Base-by-base conservation (phyloP, 2,329 filamentous ascomycete genomes). In the Claviceps africana region DNA sequence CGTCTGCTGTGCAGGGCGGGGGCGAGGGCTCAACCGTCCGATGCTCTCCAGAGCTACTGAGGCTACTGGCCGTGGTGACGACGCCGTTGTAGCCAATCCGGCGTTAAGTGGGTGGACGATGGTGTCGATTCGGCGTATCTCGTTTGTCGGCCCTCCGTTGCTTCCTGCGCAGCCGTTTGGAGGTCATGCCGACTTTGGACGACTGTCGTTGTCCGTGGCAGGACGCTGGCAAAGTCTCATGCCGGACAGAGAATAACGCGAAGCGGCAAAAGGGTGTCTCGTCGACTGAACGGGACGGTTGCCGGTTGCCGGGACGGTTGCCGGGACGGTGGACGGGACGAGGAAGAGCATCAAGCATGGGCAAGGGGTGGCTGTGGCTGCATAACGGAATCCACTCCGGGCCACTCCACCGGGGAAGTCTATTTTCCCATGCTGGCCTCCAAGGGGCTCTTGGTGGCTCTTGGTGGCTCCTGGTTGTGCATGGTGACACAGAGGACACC, bases 341-440 rank as follows among this genome's bases (percentile, higher is more conserved):
- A 42, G 39, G n/a, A 43, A n/a, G 40, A 43, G 44, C 44, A 46
- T 33, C 44, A 46, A 31, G 28, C 44, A 46, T 21, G 44, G 17
- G 28, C 28, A 46, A 31, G 44, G 28, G 25, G 22, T 46, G 28
- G 9, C 19, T 46, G 45, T 53, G 51, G 48, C 51, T 53, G 53
- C 53, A 53, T 44, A 30, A 44, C 15, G 22, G 44, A 54, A 45
- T 49, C 53, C 49, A 48, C 44, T 19, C 35, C 40, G 15, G 31
- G 47, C 25, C 50, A 47, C 48, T 28, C 35, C 42, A 22, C 47
- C 21, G 39, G 47, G 37, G 21, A 31, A 39, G 22, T 17, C 21
- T 49, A 42, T 49, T 42, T 31, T 46, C 10, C 7, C 13, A 22
- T 28, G 3, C 30, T 19, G 39, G 9, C 25, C 6, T 45, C 42